Evolutionary conservation across 768 basidiomycete genomes (phyloP).

Genomic region (Mycena capillaripes): DNA sequence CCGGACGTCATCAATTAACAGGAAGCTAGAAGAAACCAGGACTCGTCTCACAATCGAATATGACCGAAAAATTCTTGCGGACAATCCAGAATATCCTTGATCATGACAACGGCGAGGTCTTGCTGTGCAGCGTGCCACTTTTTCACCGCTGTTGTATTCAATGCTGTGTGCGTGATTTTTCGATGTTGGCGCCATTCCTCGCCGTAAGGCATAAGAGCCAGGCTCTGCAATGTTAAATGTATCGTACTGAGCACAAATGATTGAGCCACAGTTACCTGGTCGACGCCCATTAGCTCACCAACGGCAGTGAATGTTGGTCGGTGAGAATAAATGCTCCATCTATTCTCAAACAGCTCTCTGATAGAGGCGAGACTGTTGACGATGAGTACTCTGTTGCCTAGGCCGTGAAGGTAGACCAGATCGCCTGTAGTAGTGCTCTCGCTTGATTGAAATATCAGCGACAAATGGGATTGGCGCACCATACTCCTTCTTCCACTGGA

Average conservation of each 20-base stretch:
- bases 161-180: slow-evolving; percentile 45
- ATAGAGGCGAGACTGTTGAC: slow-evolving; percentile 46
- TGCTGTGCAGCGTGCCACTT: slow-evolving; percentile 50
- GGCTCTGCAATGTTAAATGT: slow-evolving; percentile 20
- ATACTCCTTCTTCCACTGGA: background rate
- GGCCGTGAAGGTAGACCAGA: slow-evolving; percentile 43
- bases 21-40: background rate
- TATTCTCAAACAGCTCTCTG: slow-evolving; percentile 45
- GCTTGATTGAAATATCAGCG: no score
- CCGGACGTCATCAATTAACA: background rate
- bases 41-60: slow-evolving; percentile 6
- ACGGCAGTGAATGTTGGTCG: slow-evolving; percentile 45
- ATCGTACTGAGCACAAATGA: background rate
- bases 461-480: background rate
- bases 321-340: slow-evolving; percentile 46
- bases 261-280: slow-evolving; percentile 17
- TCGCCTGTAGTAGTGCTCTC: slow-evolving; percentile 38
- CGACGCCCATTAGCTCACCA: slow-evolving; percentile 47
- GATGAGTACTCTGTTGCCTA: slow-evolving; percentile 46
- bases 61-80: background rate
- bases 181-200: slow-evolving; percentile 32
- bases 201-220: slow-evolving; percentile 39
- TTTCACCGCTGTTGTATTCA: slow-evolving; percentile 46
- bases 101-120: slow-evolving; percentile 14
- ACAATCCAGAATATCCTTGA: background rate